phyloP scores from a whole-genome alignment of 352 stramenopile genomes.

The Blastocystis hominis region DNA sequence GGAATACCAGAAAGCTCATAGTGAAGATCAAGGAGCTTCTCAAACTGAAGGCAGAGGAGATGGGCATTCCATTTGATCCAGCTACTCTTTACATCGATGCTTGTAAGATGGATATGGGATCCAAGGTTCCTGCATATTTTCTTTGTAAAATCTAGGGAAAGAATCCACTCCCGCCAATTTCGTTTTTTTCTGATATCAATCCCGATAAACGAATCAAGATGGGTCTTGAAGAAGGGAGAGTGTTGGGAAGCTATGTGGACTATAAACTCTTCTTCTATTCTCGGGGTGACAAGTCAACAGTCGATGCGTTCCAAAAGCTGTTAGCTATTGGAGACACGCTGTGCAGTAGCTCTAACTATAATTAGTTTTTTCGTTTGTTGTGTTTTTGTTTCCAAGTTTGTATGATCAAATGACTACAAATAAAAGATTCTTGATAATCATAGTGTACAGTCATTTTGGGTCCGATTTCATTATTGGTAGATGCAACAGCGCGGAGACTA shows the following conservation, averaged over 20 bases:
- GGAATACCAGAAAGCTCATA: neutral
- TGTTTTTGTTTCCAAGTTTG: too few species aligned
- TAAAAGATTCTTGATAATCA: conserved; percentile 23
- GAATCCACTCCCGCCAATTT: neutral
- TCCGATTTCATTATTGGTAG: neutral
- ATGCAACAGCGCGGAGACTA: conserved; percentile 42
- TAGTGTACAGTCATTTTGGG: neutral
- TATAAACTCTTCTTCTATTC: conserved; percentile 9
- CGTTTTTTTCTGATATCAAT: conserved; percentile 15
- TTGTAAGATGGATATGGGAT: conserved; percentile 15
- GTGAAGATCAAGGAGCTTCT: neutral
- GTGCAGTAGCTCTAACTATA: too few species aligned
- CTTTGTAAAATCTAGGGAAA: neutral
- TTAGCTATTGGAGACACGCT: conserved; percentile 7
- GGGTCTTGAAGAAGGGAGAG: neutral
- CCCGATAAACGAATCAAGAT: neutral
- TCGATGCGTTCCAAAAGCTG: neutral
- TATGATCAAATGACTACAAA: neutral
- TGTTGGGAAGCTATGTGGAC: neutral
- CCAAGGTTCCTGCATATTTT: neutral
- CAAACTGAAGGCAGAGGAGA: neutral
- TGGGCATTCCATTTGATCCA: neutral
- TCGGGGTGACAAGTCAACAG: neutral
- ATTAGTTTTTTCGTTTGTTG: too few species aligned
- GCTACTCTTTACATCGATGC: neutral